Percentiles rank a stretch among this genome's conserved stretches.
Evolutionary conservation across 2,329 filamentous ascomycete genomes (phyloP).

Genomic region (Verticillium zaregamsianum): DNA sequence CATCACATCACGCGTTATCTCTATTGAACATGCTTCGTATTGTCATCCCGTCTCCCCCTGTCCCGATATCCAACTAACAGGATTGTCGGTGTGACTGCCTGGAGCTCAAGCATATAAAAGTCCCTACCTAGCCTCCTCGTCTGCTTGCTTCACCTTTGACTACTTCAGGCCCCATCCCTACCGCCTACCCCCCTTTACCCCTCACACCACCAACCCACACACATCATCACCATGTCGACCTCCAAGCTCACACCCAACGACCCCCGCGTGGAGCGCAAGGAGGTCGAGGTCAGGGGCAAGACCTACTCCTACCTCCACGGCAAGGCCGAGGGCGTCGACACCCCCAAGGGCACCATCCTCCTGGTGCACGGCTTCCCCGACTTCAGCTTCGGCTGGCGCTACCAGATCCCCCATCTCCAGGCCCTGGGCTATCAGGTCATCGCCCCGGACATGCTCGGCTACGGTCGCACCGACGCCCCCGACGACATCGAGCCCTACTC

Average conservation of each 20-base stretch:
- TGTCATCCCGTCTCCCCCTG: not conserved
- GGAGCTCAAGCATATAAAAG: not conserved
- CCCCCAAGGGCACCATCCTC: constrained; percentile 44
- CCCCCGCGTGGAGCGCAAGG: constrained; percentile 60
- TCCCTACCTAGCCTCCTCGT: not conserved
- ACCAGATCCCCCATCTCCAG: constrained; percentile 76
- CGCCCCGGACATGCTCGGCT: constrained; percentile 82
- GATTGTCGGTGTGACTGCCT: not conserved
- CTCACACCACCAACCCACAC: not conserved
- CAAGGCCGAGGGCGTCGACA: constrained; percentile 35
- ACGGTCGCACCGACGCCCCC: constrained; percentile 71
- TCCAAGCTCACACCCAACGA: constrained; percentile 45
- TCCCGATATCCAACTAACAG: not conserved
- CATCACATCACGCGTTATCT: not conserved
- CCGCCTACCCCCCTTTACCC: not conserved
- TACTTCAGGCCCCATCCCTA: not conserved
- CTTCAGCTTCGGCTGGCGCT: constrained; percentile 79
- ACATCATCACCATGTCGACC: not conserved
- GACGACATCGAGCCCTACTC: constrained; percentile 54
- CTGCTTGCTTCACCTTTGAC: not conserved
- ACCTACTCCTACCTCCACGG: constrained; percentile 65
- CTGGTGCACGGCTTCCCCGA: constrained; percentile 77
- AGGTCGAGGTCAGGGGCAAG: constrained; percentile 60
- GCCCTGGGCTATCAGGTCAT: constrained; percentile 73
- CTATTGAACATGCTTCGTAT: not conserved